phyloP scores from a whole-genome alignment of 768 basidiomycete genomes.

The Mycena albidolilacea region DNA sequence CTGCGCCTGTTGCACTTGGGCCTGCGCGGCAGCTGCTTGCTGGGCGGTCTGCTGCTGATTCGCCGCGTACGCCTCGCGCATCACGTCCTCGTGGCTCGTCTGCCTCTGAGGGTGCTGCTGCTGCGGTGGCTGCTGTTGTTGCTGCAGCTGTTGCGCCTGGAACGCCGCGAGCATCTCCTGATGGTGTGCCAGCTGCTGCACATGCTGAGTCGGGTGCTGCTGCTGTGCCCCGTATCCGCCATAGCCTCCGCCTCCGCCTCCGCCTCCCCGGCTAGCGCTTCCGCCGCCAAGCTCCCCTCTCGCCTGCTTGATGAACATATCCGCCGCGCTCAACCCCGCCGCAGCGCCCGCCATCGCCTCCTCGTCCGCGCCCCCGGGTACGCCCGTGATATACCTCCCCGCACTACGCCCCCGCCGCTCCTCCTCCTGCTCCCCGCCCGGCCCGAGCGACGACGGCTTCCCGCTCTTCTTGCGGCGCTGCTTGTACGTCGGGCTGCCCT shows the following conservation, averaged over 20 bases:
- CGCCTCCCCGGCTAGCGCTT: conserved; percentile 43
- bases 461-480: conserved; percentile 84
- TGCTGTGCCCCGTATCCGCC: neutral
- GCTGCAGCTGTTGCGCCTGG: conserved; percentile 33
- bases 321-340: conserved; percentile 65
- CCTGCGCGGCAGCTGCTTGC: conserved; percentile 41
- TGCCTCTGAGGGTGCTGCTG: conserved; percentile 35
- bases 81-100: conserved; percentile 51
- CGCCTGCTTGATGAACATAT: conserved; percentile 77
- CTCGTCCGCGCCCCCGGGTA: conserved; percentile 33
- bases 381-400: conserved; percentile 30
- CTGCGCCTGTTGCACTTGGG: conserved; percentile 41
- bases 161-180: conserved; percentile 49
- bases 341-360: conserved; percentile 42
- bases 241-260: conserved; percentile 25
- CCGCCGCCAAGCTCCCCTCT: conserved; percentile 64
- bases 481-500: conserved; percentile 92
- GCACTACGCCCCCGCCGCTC: conserved; percentile 44
- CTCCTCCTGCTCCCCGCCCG: conserved; percentile 48
- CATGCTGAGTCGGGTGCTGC: conserved; percentile 24
- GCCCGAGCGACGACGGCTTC: conserved; percentile 50
- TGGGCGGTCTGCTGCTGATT: conserved; percentile 44
- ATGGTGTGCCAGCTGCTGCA: conserved; percentile 45
- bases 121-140: conserved; percentile 32
- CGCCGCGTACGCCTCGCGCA: conserved; percentile 50